phyloP scores from a whole-genome alignment of 225 moss, liverwort and hornwort genomes.

The Neckera pumila region DNA sequence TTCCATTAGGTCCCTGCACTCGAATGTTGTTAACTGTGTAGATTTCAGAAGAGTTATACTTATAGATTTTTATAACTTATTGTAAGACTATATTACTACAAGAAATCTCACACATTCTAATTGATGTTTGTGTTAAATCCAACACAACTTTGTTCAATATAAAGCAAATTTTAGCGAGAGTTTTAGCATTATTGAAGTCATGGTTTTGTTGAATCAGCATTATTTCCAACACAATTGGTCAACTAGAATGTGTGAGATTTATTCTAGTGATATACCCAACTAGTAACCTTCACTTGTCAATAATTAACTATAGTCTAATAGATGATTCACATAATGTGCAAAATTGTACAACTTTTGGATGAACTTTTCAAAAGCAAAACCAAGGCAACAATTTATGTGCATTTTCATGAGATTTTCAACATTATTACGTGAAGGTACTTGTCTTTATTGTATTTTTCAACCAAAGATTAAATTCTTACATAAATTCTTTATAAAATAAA shows the following conservation, averaged over 20 bases:
- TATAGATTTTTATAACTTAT: neutral
- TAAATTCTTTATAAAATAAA: neutral
- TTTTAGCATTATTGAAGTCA: no score
- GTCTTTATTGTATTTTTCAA: neutral
- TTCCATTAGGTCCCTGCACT: neutral
- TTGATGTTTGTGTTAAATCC: no score
- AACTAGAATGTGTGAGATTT: no score
- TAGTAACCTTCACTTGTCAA: no score
- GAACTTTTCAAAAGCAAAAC: neutral
- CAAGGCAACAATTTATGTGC: neutral
- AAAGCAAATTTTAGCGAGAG: no score
- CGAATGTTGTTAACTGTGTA: neutral
- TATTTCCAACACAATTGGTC: no score
- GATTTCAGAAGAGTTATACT: fast-evolving
- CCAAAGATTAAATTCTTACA: neutral
- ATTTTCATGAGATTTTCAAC: neutral
- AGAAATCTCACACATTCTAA: no score
- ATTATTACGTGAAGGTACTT: neutral
- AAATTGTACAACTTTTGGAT: neutral
- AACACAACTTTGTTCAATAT: no score
- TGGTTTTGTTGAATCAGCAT: no score
- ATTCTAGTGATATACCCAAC: no score
- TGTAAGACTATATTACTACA: no score
- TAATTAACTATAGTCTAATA: no score
- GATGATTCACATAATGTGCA: neutral